Evolutionary conservation across 192 early-diverging fungal species (phyloP).

Genomic region (Thoreauomyces humboldtii): DNA sequence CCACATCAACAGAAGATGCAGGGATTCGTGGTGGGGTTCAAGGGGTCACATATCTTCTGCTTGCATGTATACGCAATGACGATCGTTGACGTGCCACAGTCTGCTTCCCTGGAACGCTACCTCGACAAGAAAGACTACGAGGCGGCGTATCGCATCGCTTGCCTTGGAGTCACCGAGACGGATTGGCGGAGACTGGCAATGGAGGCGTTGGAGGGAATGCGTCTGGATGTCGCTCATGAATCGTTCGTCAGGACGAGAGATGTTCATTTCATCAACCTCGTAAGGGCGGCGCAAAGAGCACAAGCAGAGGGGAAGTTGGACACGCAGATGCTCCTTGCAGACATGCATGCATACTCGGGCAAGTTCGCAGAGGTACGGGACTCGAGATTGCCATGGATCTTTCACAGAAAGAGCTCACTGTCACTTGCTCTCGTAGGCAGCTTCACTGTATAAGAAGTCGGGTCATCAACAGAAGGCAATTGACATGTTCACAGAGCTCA

Average conservation of each 20-base stretch:
- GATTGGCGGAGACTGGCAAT: conserved; percentile 55
- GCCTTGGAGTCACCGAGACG: conserved; percentile 53
- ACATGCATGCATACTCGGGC: conserved; percentile 44
- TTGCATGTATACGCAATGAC: conserved; percentile 52
- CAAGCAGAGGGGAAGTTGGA: conserved; percentile 42
- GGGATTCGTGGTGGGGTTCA: conserved; percentile 59
- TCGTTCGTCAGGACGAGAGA: conserved; percentile 51
- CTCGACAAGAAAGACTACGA: conserved; percentile 49
- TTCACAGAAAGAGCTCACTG: no score
- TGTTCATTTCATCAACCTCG: conserved; percentile 40
- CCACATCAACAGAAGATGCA: conserved; percentile 52
- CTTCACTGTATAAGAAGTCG: conserved; percentile 40
- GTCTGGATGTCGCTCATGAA: conserved; percentile 49
- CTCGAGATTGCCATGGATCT: neutral
- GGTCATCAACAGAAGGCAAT: conserved; percentile 53
- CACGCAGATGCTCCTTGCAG: conserved; percentile 41
- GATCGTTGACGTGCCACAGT: conserved; percentile 49
- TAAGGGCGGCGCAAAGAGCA: conserved; percentile 34
- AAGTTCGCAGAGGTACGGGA: conserved; percentile 51
- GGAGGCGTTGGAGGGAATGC: conserved; percentile 44
- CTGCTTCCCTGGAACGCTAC: conserved; percentile 48
- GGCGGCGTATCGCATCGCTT: conserved; percentile 47
- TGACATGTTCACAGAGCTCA: conserved; percentile 58
- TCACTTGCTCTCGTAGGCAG: conserved; percentile 40
- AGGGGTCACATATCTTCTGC: conserved; percentile 54